Percentiles rank a stretch among this genome's conserved stretches.
phyloP scores from a whole-genome alignment of 345 rosid species.

The Brassica incana region DNA sequence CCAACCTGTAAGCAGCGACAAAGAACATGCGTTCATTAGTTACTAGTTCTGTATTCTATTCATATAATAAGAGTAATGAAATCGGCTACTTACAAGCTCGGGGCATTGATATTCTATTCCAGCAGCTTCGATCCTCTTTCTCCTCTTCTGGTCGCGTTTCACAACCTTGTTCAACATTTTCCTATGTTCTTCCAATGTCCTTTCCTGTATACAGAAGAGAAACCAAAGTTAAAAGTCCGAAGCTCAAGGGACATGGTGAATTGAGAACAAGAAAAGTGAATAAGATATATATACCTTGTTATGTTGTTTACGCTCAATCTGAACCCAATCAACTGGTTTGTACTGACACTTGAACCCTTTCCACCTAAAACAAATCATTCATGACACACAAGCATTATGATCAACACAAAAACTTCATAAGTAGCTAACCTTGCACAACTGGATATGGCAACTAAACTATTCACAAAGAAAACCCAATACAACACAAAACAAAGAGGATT shows the following conservation, averaged over 20 bases:
- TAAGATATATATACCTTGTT: conserved; percentile 50
- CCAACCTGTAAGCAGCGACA: conserved; percentile 56
- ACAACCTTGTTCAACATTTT: conserved; percentile 68
- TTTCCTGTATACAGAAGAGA: conserved; percentile 52
- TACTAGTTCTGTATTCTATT: not conserved
- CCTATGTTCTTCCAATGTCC: conserved; percentile 80
- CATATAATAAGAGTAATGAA: not conserved
- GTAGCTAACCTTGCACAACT: not conserved
- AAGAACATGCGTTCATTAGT: not conserved
- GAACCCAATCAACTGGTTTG: conserved; percentile 69
- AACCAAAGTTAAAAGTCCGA: not conserved
- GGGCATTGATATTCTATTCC: conserved; percentile 90
- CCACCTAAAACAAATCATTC: conserved; percentile 60
- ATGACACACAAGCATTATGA: not conserved
- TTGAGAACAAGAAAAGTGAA: not conserved
- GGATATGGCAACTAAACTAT: not conserved
- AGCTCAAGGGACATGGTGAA: not conserved
- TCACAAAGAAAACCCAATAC: not conserved
- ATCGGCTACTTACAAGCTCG: conserved; percentile 61
- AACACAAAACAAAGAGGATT: not conserved
- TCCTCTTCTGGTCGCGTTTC: conserved; percentile 62
- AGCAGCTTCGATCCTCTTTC: conserved; percentile 71
- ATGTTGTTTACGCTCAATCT: conserved; percentile 56
- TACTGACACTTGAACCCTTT: conserved; percentile 57
- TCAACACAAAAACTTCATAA: no score